Base-by-base conservation (phyloP, 352 stramenopile species). In the Phytopythium montanum region DNA sequence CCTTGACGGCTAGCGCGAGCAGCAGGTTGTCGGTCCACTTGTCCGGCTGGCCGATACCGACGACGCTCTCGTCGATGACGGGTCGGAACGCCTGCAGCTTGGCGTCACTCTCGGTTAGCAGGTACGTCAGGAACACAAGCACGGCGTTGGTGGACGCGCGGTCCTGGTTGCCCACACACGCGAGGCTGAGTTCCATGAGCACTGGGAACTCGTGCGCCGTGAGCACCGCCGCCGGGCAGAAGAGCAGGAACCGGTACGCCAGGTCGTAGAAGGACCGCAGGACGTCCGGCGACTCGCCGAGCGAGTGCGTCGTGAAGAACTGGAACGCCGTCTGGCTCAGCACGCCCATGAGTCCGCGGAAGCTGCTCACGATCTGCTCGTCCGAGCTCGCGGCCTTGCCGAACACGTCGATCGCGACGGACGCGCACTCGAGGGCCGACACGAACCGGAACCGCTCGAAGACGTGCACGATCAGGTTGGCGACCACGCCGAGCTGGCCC, bases 381-480 rank as follows among this genome's bases (percentile, higher is more conserved):
- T 74, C 70, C n/a, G 59, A 33, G 26, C 61, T 56, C 9, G 69
- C 75, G 21, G 49, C 63, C 26, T 79, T 84, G 9, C 77, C 81
- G 56, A 91, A 91, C 7, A 89, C 75, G 59, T 91, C 81, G 18
- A 91, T 74, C 34, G 76, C 74, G 19, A 88, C 77, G 6, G 71
- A 76, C 5, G 76, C 79, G 48, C 79, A 89, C 54, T 87, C 73
- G n/a, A 91, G 72, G n/a, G 81, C 68, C 41, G 81, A 72, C 26
- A 88, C 73, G 46, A 75, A 88, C 21, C 66, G 61, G 26, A 68
- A 68, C 28, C 79, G 60, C 53, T 85, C 69, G 49, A 91, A 91
- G n/a, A 87, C 69, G 41, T 61, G 60, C 0, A 89, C 70, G 39
- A 91, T 85, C 31, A 87, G 51, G 7, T 68, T 82, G 31, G 75